Base-by-base conservation (phyloP, 768 basidiomycete genomes). In the Cyclocybe cylindracea region DNA sequence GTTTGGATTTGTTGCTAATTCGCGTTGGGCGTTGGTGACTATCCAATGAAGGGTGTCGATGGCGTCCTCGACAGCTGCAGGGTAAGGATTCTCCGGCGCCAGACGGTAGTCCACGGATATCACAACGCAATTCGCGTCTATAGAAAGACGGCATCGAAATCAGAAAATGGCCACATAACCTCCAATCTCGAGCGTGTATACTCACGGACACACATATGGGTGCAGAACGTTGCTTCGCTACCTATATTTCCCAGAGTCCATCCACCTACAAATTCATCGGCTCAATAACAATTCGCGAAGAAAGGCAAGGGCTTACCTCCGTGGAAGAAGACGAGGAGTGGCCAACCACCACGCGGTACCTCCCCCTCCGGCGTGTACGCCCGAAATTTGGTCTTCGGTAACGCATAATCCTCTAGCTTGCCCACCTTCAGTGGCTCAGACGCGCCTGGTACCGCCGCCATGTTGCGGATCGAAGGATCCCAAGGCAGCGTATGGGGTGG, bases 161-260 rank as follows among this genome's bases (percentile, higher is more conserved):
- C 18, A 24, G n/a, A 10, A 11, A 18, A 42, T 3, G 5, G 24
- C 19, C n/a, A 34, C n/a, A 40, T 41, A 36, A 29, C 35, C 6
- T 51, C 10, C 7, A 18, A 36, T 14, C 5, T 24, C 19, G 6
- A 41, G 41, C 46, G 39, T 32, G 1, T 18, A n/a, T n/a, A 64
- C 72, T 50, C 57, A 85, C 85, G 69, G 45, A 78, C 75, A 68
- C 78, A 81, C 75, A 85, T 78, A 45, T 79, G 80, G 1, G 82
- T 83, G 35, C 77, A 73, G 58, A 91, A 86, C 5, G 80, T 70
- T n/a, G 77, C 78, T 53, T 85, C 84, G 19, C 79, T 78, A 18
- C 62, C 61, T 57, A 87, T 85, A 48, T 73, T 83, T 0, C 89
- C 89, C 1, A 90, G 71, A 0, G 87, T 88, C 89, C 89, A 89